Conservation (phyloP, 768 basidiomycete species). For the Leccinum fibrillosum region DNA sequence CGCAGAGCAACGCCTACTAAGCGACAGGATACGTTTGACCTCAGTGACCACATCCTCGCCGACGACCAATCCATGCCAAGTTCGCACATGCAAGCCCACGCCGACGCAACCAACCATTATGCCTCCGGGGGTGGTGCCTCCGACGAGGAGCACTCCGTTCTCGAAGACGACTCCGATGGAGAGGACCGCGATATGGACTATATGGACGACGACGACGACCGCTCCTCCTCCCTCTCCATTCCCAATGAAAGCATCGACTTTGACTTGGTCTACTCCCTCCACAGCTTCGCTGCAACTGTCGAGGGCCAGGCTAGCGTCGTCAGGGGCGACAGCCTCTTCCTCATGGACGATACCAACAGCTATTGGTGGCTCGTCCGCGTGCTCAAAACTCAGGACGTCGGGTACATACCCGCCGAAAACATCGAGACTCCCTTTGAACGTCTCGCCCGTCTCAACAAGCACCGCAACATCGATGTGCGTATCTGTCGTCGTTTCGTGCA, state of each 20-base stretch:
- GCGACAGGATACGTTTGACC: constrained; percentile 67
- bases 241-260: constrained; percentile 93
- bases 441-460: constrained; percentile 92
- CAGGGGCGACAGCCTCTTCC: constrained; percentile 93
- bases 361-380: constrained; percentile 99
- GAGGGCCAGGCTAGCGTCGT: constrained; percentile 99
- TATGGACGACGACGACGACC: constrained; percentile 73
- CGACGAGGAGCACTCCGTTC: constrained; percentile 77
- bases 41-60: constrained; percentile 58
- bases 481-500: not conserved
- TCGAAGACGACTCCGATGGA: constrained; percentile 80
- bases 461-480: constrained; percentile 93
- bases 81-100: constrained; percentile 45
- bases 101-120: constrained; percentile 42
- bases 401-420: constrained; percentile 98
- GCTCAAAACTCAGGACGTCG: constrained; percentile 97
- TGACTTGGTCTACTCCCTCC: constrained; percentile 88
- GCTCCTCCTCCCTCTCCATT: constrained; percentile 79
- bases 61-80: constrained; percentile 50
- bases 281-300: constrained; percentile 96
- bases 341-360: constrained; percentile 98
- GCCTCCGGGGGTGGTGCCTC: constrained; percentile 40
- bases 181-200: constrained; percentile 67
- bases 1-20: constrained; percentile 18
- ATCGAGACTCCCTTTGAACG: constrained; percentile 98